phyloP scores from a whole-genome alignment of 2,329 filamentous ascomycete species.

The Aspergillus quadricinctus region DNA sequence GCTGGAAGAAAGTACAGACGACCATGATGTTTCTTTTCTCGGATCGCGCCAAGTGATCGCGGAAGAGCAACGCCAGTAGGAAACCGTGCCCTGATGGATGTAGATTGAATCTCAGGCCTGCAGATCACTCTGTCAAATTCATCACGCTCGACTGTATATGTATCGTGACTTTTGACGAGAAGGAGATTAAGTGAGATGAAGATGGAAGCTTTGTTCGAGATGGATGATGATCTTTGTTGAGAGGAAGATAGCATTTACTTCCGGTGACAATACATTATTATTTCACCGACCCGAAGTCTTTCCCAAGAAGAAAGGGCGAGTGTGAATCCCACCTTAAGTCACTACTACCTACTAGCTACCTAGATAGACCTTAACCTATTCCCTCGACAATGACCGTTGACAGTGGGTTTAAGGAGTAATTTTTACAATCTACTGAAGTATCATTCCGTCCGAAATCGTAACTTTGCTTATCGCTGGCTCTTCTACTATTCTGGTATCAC shows the following conservation, averaged over 20 bases:
- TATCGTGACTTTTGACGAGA: not conserved
- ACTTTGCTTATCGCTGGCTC: not conserved
- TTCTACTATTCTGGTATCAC: not conserved
- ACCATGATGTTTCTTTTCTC: slow-evolving; percentile 30
- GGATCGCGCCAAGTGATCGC: not conserved
- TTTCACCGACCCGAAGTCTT: slow-evolving; percentile 3
- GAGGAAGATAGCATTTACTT: slow-evolving; percentile 1
- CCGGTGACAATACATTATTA: slow-evolving; percentile 17
- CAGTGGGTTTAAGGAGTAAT: not conserved
- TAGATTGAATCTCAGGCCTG: not conserved
- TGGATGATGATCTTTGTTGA: not conserved
- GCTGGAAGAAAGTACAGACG: slow-evolving; percentile 61
- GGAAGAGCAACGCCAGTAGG: not conserved
- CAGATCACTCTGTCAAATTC: not conserved
- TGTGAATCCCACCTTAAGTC: not conserved
- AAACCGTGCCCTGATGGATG: not conserved
- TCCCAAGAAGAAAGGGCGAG: not conserved
- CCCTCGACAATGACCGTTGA: not conserved
- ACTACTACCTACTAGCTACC: not conserved
- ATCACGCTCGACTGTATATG: not conserved
- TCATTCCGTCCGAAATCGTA: not conserved
- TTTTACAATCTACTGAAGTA: not conserved
- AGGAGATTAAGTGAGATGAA: not conserved
- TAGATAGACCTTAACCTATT: not conserved
- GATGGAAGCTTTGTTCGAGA: not conserved